A percentile compares a stretch with the other conserved stretches of the same genome.
Evolutionary conservation across 2,329 filamentous ascomycete genomes (phyloP).

Genomic region (Venturia nashicola): DNA sequence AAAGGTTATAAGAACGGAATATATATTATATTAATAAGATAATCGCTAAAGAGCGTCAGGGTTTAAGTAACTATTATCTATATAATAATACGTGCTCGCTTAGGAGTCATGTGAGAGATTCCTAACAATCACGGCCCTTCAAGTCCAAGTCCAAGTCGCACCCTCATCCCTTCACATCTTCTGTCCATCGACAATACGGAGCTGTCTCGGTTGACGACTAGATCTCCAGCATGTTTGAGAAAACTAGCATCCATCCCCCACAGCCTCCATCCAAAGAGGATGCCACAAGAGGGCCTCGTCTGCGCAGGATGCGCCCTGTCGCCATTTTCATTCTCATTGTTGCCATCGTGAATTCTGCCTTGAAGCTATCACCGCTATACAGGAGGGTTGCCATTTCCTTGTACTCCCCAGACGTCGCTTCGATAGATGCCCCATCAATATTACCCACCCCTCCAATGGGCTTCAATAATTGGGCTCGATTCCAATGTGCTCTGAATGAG

Average conservation of each 20-base stretch:
- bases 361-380: background rate
- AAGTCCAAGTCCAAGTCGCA: no score
- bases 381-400: background rate
- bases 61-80: no score
- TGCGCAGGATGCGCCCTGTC: background rate
- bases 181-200: no score
- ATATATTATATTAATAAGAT: no score
- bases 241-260: background rate
- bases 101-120: no score
- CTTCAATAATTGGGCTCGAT: slow-evolving; percentile 40
- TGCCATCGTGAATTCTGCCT: background rate
- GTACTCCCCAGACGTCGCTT: background rate
- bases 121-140: no score
- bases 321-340: background rate
- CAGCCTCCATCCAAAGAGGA: background rate
- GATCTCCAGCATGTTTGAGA: background rate
- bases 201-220: no score
- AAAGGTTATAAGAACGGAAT: no score
- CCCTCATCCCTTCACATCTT: no score
- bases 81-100: no score
- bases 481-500: slow-evolving; percentile 36
- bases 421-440: slow-evolving; percentile 11
- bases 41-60: no score
- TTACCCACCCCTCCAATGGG: slow-evolving; percentile 33
- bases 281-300: background rate